Base-by-base conservation (phyloP, 2,329 filamentous ascomycete genomes). In the Fonsecaea pedrosoi region DNA sequence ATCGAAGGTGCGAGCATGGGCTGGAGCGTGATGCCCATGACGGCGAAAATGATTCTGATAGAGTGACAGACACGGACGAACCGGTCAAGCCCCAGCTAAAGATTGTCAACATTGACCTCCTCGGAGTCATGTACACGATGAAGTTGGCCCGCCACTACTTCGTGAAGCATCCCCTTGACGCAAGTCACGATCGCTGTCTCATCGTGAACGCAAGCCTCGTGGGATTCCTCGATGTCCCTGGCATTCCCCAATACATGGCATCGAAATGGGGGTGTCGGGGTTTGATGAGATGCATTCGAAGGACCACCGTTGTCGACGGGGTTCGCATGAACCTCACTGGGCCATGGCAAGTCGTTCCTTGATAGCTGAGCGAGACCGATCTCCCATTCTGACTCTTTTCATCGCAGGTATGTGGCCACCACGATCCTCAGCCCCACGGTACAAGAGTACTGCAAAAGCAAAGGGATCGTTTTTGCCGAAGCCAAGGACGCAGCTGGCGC, bases 11-110 rank as follows among this genome's bases (percentile, higher is more conserved):
- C 70, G 60, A 8, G 30, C 73, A 2, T 13, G 25, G 45, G 21
- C 67, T 1, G 70, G 15, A 13, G 10, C 8, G 21, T 34, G 15
- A 9, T 21, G 15, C n/a, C 35, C 40, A n/a, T 13, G 25, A 3
- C 71, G 0, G 80, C 81, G 82, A 82, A 15, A 71, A 82, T 88
- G 1, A 74, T 81, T 65, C 40, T 25, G 30, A 54, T 66, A 66
- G 40, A 73, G 59, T 34, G 38, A 69, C 40, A 57, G 54, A 57
- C 13, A 37, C 57, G 9, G 48, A 48, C 15, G 67, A 73, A 32
- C 65, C 69, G 6, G 37, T 69, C 8, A 76, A 76, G 63, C 77
- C 77, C 4, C 71, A 75, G 50, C 73, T 79, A 63, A 68, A 68
- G 15, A 78, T 76, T 9, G 72, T 78, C 56, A 69, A 76, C 37